Percentiles rank a stretch among this genome's conserved stretches.
Evolutionary conservation across 176 grass and related monocot species (phyloP).

Genomic region (Puya raimondii): DNA sequence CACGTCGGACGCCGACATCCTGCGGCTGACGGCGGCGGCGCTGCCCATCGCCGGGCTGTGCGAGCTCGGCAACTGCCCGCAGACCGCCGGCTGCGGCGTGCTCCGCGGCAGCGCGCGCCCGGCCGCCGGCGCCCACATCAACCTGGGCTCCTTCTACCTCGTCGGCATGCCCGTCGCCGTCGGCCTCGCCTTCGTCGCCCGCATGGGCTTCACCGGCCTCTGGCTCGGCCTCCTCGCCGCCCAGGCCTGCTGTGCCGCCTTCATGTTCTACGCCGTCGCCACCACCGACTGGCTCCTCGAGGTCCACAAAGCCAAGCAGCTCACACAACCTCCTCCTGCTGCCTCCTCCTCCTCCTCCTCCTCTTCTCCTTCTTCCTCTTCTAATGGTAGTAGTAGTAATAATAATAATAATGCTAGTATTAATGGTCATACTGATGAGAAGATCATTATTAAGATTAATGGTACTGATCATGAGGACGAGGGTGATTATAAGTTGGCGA

Average conservation of each 20-base stretch:
- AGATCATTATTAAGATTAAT: too few relatives aligned
- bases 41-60: slow-evolving; percentile 91
- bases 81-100: slow-evolving; percentile 87
- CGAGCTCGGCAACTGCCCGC: slow-evolving; percentile 94
- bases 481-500: background rate
- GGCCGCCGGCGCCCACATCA: slow-evolving; percentile 62
- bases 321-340: slow-evolving; percentile 18
- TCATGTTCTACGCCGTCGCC: slow-evolving; percentile 56
- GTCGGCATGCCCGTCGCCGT: slow-evolving; percentile 93
- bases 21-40: slow-evolving; percentile 55
- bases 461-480: background rate
- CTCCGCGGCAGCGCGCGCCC: slow-evolving; percentile 78
- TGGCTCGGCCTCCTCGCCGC: slow-evolving; percentile 90
- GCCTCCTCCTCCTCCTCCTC: background rate
- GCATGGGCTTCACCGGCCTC: slow-evolving; percentile 73
- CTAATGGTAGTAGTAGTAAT: background rate
- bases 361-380: background rate
- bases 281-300: slow-evolving; percentile 71
- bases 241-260: slow-evolving; percentile 62
- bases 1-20: slow-evolving; percentile 60
- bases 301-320: slow-evolving; percentile 55
- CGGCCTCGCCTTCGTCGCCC: slow-evolving; percentile 41
- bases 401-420: background rate
- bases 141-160: slow-evolving; percentile 87
- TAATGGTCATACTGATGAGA: background rate